Conservation (phyloP, 2,329 filamentous ascomycete genomes). For the Colletotrichum sp. region DNA sequence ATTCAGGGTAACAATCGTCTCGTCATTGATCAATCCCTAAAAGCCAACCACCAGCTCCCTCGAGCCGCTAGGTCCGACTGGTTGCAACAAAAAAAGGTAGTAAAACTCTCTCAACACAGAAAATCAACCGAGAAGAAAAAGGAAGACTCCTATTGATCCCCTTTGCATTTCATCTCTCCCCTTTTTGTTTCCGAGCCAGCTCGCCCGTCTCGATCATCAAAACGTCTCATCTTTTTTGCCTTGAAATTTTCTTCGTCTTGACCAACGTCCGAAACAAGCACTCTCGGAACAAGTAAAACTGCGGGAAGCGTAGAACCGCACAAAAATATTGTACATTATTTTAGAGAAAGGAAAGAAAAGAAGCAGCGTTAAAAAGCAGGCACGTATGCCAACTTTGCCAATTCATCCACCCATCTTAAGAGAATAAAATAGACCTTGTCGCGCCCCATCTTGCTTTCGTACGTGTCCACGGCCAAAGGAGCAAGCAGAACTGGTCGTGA, state of each 20-base stretch:
- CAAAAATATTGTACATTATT: constrained; percentile 23
- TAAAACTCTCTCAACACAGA: neutral
- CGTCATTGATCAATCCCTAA: constrained; percentile 16
- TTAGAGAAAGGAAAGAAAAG: constrained; percentile 9
- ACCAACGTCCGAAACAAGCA: neutral
- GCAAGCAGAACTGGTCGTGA: constrained; percentile 1
- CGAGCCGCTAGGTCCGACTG: neutral
- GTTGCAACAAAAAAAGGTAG: neutral
- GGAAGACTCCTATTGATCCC: neutral
- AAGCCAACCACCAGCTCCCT: neutral
- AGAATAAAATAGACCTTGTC: neutral
- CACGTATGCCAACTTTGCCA: neutral
- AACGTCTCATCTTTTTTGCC: neutral
- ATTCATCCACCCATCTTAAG: constrained; percentile 5
- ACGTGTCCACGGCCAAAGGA: neutral
- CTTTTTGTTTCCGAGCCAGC: neutral
- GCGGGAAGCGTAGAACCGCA: neutral
- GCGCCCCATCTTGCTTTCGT: neutral
- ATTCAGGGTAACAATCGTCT: constrained; percentile 14
- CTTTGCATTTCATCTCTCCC: neutral
- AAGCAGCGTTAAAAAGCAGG: neutral
- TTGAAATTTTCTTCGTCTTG: neutral
- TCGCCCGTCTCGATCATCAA: constrained; percentile 10
- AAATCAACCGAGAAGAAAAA: neutral
- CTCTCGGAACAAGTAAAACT: neutral